Evolutionary conservation across 768 basidiomycete species (phyloP), one percentile per base, ranked within the genome.

Genomic region (Rhizopogon roseolus): DNA sequence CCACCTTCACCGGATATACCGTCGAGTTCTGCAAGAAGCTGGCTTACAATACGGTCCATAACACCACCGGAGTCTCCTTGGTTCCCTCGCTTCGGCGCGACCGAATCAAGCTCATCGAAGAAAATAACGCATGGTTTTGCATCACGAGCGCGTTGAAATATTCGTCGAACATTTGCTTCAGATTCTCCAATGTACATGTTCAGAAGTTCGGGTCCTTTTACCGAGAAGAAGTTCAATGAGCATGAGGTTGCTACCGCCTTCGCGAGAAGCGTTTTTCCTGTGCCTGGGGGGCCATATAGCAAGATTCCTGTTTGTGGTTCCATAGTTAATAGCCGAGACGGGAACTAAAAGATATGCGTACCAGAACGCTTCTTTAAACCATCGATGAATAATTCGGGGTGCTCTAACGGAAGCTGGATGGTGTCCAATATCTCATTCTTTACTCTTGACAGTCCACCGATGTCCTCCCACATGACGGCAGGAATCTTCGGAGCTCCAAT

Each of bases 151-250:
- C 84, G 82, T 65, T 95, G 91, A 68, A 98, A 98, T 1, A 98
- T 85, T 14, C 86, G 78, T 13, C 97, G 82, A 39, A 99, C 95
- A 69, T 98, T 99, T 56, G 98, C 97, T 69, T 98, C 95, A 10
- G 93, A 95, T 71, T 97, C 95, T 54, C 95, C 95, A 62, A 98
- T 96, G 71, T 96, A 98, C 95, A 98, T 98, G 71, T 96, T 96
- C 49, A 97, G 81, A 37, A 98, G 72, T 64, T 98, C 95, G 3
- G 95, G 95, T 0, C 95, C 95, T 67, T 98, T 97, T 62, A 97
- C 84, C n/a, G 93, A 95, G 72, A 98, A 88, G 71, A 98, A 97
- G 67, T 97, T 97, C 59, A 97, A 79, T 25, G 93, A 88, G 66
- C 90, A 97, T 2, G 93, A 92, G 1, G 94, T 97, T 22, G 95